Evolutionary conservation across 2,329 filamentous ascomycete genomes (phyloP), one percentile per base, ranked within the genome.

Genomic region (Trichoderma sp.): DNA sequence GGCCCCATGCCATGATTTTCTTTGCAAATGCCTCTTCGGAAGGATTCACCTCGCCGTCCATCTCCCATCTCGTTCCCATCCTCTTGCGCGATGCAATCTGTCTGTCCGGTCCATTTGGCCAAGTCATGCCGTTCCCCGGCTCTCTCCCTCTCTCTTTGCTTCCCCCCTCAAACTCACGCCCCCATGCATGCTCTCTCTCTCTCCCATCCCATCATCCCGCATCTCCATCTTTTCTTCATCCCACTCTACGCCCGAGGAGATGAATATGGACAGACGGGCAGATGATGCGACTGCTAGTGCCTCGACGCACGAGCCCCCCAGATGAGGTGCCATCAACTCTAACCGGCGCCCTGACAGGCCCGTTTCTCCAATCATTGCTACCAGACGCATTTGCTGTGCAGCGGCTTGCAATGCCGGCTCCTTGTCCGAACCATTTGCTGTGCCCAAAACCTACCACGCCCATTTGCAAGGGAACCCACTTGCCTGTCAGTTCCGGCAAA

Each of bases 401-500:
- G 57, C 57, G 57, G 57, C 57, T 34, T 21, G 57, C 57, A 34
- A 67, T 69, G 66, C 51, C 66, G 66, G 53, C 12, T 24, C 18
- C 26, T 34, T 18, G 14, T n/a, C 12, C 34, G 32, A 28, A n/a
- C 34, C 12, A 36, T 30, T 24, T 43, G 30, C 36, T 61, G n/a
- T 57, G 56, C 47, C 63, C 63, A 66, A 66, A 57, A 66, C 30
- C 32, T 26, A 26, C 53, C 53, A 60, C 39, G 58, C 21, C 58
- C 58, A 34, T 39, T 26, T 6, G 14, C 57, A 30, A 3, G 26
- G 21, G n/a, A 51, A 24, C 39, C 66, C 56, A 69, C 56, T 69
- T 69, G 66, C 66, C 66, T 69, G 66, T 69, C 66, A 69, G 57
- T 69, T 69, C 66, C 66, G 66, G 66, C 57, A 69, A 47, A 69